Conservation (phyloP, 768 basidiomycete species). For the Sporobolomyces phaffii region DNA sequence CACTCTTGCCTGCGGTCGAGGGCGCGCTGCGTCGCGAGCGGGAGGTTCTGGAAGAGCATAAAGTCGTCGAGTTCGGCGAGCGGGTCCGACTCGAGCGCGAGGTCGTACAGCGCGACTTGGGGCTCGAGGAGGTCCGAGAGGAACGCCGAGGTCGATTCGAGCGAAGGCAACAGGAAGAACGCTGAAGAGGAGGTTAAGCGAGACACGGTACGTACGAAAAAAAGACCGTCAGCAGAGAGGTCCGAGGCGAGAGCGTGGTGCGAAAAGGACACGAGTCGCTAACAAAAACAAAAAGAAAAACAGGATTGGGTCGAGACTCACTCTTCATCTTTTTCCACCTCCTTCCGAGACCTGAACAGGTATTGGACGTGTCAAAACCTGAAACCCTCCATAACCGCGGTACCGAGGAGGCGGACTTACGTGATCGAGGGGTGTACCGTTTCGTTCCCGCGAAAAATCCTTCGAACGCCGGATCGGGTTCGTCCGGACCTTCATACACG, state of each 20-base stretch:
- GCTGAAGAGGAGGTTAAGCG: neutral
- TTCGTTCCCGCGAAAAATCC: slow-evolving; percentile 18
- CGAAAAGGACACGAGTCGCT: too few species aligned
- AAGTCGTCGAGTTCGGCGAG: slow-evolving; percentile 33
- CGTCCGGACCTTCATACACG: slow-evolving; percentile 28
- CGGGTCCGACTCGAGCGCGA: slow-evolving; percentile 8
- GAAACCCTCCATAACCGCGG: too few species aligned
- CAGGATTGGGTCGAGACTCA: neutral
- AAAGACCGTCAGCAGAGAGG: too few species aligned
- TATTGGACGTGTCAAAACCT: too few species aligned
- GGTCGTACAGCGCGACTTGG: slow-evolving; percentile 1
- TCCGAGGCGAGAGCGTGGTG: neutral
- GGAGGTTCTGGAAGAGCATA: neutral
- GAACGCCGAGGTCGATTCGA: slow-evolving; percentile 12
- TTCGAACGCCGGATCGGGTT: slow-evolving; percentile 31
- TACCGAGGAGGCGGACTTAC: too few species aligned
- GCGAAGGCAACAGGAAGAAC: slow-evolving; percentile 15
- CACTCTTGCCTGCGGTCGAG: slow-evolving; percentile 22
- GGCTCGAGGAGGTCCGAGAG: slow-evolving; percentile 10
- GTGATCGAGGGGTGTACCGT: slow-evolving; percentile 19
- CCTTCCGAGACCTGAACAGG: neutral
- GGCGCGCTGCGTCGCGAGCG: neutral
- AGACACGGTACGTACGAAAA: neutral
- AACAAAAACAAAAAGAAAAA: neutral
- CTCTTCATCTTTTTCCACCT: slow-evolving; percentile 15